These are phyloP conservation scores for Alternaria atra DNA, from an alignment of 2,329 filamentous ascomycete genomes.

Conservation along the genomic window DNA sequence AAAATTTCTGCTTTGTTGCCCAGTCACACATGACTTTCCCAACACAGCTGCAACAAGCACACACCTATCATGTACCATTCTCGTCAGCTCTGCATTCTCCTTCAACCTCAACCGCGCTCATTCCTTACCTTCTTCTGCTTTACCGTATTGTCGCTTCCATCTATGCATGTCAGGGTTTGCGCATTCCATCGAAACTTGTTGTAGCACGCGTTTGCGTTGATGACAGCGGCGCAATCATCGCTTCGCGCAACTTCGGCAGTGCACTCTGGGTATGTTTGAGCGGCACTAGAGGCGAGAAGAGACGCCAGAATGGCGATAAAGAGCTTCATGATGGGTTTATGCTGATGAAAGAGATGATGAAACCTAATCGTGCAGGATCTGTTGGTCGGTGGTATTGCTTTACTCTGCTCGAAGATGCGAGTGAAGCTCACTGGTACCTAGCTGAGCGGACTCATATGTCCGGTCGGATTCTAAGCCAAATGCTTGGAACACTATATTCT, in stretches of 20 bases:
- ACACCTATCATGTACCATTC: slow-evolving; percentile 26
- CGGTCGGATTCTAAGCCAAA: not conserved
- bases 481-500: not conserved
- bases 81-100: not conserved
- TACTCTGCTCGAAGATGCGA: not conserved
- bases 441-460: not conserved
- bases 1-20: slow-evolving; percentile 33
- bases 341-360: not conserved
- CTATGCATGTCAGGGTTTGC: slow-evolving; percentile 37
- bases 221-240: slow-evolving; percentile 42
- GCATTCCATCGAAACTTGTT: slow-evolving; percentile 40
- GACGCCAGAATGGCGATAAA: slow-evolving; percentile 14
- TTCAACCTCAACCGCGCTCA: not conserved
- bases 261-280: slow-evolving; percentile 32
- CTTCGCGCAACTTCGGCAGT: slow-evolving; percentile 34
- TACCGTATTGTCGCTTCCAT: slow-evolving; percentile 32
- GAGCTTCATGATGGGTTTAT: slow-evolving; percentile 23
- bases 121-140: slow-evolving; percentile 35
- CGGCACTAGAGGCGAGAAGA: slow-evolving; percentile 25
- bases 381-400: not conserved
- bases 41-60: slow-evolving; percentile 46
- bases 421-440: not conserved
- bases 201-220: slow-evolving; percentile 46
- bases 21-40: slow-evolving; percentile 42
- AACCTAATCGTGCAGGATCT: not conserved